phyloP scores from a whole-genome alignment of 306 rosid genomes.

The Vachellia pachyceras region DNA sequence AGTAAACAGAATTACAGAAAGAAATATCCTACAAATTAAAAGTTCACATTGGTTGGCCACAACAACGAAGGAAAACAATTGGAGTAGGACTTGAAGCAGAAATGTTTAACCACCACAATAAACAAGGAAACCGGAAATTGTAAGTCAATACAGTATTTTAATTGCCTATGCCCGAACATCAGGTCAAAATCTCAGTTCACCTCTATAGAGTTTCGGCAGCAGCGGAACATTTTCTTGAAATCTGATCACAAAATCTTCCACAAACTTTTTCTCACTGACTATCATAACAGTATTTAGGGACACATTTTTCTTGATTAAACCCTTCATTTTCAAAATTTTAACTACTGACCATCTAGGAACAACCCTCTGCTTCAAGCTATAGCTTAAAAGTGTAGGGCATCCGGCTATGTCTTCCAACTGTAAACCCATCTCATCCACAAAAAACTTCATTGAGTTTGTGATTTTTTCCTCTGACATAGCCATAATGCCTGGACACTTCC shows the following conservation, averaged over 20 bases:
- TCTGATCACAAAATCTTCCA: background rate
- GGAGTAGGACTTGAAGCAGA: background rate
- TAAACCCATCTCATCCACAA: conserved; percentile 3
- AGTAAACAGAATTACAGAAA: too few relatives aligned
- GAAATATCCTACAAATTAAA: background rate
- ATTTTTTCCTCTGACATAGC: too few relatives aligned
- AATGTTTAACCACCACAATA: background rate
- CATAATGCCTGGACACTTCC: background rate
- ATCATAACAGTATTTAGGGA: background rate
- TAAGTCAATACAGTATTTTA: background rate
- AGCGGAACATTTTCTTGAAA: background rate
- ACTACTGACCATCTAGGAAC: conserved; percentile 25
- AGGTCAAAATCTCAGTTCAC: background rate
- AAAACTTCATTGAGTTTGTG: background rate
- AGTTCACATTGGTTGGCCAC: background rate
- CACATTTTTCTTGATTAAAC: background rate
- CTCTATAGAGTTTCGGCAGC: background rate
- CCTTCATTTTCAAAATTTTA: background rate
- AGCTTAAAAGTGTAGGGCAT: background rate
- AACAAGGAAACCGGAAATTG: background rate
- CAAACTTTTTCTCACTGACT: background rate
- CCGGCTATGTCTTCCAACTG: background rate
- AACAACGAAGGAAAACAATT: background rate
- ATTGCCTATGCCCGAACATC: background rate
- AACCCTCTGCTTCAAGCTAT: conserved; percentile 36